A percentile compares a stretch with the other conserved stretches of the same genome.
phyloP scores from a whole-genome alignment of 805 yeast genomes.

The Zygoascus biomembranicola region DNA sequence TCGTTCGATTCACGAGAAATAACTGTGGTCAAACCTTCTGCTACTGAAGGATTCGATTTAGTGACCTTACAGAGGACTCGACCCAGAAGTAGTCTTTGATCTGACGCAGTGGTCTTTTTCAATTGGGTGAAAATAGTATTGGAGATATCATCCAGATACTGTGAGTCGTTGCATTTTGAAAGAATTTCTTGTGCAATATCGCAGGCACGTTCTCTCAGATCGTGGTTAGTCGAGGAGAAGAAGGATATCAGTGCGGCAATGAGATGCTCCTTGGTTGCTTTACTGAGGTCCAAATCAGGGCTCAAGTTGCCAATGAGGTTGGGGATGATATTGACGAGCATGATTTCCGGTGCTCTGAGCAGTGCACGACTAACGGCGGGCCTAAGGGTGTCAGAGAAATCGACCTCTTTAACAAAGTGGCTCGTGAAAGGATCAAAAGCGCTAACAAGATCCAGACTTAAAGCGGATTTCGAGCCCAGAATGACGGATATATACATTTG shows the following conservation, averaged over 20 bases:
- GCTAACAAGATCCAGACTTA: constrained; percentile 13
- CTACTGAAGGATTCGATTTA: constrained; percentile 25
- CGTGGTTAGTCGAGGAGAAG: constrained; percentile 62
- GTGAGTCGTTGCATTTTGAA: constrained; percentile 21
- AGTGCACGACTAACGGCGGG: constrained; percentile 68
- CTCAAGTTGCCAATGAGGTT: constrained; percentile 36
- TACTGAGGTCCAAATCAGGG: constrained; percentile 35
- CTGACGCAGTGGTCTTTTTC: constrained; percentile 55
- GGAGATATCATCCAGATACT: constrained; percentile 29
- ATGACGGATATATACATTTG: constrained; percentile 23
- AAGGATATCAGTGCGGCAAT: constrained; percentile 44
- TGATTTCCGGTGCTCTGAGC: constrained; percentile 68
- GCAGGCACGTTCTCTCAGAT: constrained; percentile 46
- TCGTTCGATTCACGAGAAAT: constrained; percentile 74
- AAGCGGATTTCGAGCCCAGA: constrained; percentile 24
- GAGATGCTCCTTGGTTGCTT: constrained; percentile 37
- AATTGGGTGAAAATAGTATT: constrained; percentile 50
- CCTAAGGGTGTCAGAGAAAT: constrained; percentile 34
- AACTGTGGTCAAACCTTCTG: constrained; percentile 40
- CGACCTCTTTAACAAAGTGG: constrained; percentile 34
- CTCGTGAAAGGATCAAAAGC: constrained; percentile 38
- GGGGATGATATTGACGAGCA: constrained; percentile 49
- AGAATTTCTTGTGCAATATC: constrained; percentile 26
- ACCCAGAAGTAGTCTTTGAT: constrained; percentile 51
- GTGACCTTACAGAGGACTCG: constrained; percentile 34